A percentile compares a stretch with the other conserved stretches of the same genome.
Conservation (phyloP, 345 rosid genomes). For the Rubroshorea leprosula region DNA sequence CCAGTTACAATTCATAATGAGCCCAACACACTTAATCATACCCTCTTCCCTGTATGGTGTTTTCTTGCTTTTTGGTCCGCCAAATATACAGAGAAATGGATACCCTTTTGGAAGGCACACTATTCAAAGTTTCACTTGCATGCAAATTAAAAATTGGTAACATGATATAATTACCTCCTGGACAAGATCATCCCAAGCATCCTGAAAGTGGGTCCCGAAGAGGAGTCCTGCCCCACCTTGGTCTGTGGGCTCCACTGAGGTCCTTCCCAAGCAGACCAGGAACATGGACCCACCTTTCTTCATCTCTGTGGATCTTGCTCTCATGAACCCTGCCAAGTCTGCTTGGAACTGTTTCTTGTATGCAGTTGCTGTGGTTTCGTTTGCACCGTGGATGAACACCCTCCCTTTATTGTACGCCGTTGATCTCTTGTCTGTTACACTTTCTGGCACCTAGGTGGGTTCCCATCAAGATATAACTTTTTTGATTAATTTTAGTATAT, state of each 20-base stretch:
- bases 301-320: constrained; percentile 70
- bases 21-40: constrained; percentile 28
- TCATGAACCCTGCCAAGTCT: constrained; percentile 64
- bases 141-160: no score
- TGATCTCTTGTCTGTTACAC: constrained; percentile 63
- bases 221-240: constrained; percentile 95
- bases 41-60: constrained; percentile 24
- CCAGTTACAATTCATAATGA: constrained; percentile 27
- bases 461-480: no score
- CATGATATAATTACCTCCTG: constrained; percentile 50
- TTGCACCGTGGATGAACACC: constrained; percentile 77
- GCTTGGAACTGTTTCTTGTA: constrained; percentile 72
- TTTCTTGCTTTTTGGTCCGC: constrained; percentile 36
- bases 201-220: constrained; percentile 97
- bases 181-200: constrained; percentile 98
- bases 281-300: constrained; percentile 91
- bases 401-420: constrained; percentile 67
- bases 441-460: constrained; percentile 91
- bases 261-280: constrained; percentile 82
- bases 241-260: constrained; percentile 79
- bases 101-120: background rate
- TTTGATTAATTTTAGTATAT: background rate
- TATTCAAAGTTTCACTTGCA: no score
- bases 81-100: constrained; percentile 10
- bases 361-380: constrained; percentile 48